A percentile compares a stretch with the other conserved stretches of the same genome.
These are phyloP conservation scores for Lentinula lateritia DNA, from an alignment of 768 basidiomycete species.

Conservation along the genomic window DNA sequence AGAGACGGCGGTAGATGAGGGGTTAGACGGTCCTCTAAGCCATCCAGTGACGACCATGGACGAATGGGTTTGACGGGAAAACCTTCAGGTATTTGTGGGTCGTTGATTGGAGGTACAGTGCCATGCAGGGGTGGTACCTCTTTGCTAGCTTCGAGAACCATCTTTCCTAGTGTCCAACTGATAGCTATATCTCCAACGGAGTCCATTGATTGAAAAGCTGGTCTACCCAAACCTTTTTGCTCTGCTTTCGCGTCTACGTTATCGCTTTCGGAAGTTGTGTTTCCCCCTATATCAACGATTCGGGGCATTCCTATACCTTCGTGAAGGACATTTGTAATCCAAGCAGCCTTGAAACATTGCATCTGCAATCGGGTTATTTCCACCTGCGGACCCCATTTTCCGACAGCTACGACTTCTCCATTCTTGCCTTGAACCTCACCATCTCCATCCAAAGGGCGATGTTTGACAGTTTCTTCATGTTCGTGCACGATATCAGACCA, in stretches of 20 bases:
- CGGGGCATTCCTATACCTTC: slow-evolving; percentile 95
- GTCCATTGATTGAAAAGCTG: slow-evolving; percentile 90
- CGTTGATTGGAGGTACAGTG: slow-evolving; percentile 52
- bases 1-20: slow-evolving; percentile 64
- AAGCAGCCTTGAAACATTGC: slow-evolving; percentile 99
- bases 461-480: slow-evolving; percentile 47
- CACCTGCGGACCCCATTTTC: slow-evolving; percentile 67
- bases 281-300: slow-evolving; percentile 81
- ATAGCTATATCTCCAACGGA: slow-evolving; percentile 91
- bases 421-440: slow-evolving; percentile 52
- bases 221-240: slow-evolving; percentile 75
- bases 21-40: slow-evolving; percentile 57
- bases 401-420: slow-evolving; percentile 57
- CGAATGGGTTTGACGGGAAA: slow-evolving; percentile 61
- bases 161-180: slow-evolving; percentile 97
- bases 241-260: slow-evolving; percentile 72
- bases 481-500: slow-evolving; percentile 74
- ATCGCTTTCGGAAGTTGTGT: slow-evolving; percentile 57
- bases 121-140: slow-evolving; percentile 53
- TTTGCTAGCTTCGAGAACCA: slow-evolving; percentile 96
- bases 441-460: slow-evolving; percentile 51
- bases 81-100: slow-evolving; percentile 58
- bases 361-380: slow-evolving; percentile 85
- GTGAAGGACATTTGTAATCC: slow-evolving; percentile 94
- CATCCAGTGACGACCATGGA: slow-evolving; percentile 45